Base-by-base conservation (phyloP, 169 alveolate species). In the Toxoplasma gondii region DNA sequence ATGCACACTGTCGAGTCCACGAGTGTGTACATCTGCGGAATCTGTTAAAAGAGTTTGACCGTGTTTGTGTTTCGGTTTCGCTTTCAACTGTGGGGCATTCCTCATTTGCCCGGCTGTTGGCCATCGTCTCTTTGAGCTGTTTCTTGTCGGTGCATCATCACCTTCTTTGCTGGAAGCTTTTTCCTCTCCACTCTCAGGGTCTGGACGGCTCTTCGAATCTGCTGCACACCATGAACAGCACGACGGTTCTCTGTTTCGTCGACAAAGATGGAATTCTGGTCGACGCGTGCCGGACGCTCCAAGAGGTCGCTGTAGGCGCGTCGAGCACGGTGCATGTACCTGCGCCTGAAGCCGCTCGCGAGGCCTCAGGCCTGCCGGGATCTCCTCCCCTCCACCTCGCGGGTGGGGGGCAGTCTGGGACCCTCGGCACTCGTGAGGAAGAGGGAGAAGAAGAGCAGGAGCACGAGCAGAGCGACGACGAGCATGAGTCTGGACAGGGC, bases 141-240 rank as follows among this genome's bases (percentile, higher is more conserved):
- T 49, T 49, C 58, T 49, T 49, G 58, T n/a, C n/a, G n/a, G n/a
- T n/a, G n/a, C n/a, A n/a, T n/a, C n/a, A n/a, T n/a, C n/a, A n/a
- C n/a, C n/a, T n/a, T n/a, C n/a, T n/a, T n/a, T n/a, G n/a, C n/a
- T n/a, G n/a, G n/a, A n/a, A n/a, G n/a, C n/a, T n/a, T n/a, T n/a
- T n/a, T 12, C 58, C 12, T 49, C 12, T 49, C 58, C 58, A 49
- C 36, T 17, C 41, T 19, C 88, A 84, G 74, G 91, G 91, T 10
- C 91, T 84, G n/a, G 91, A 84, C 91, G 91, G 91, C 24, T 38
- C 67, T 12, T 84, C 91, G n/a, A 91, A 91, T 31, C 64, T 78
- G 34, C 88, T 88, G 92, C 95, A 93, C 86, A 74, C 87, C 69
- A n/a, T 93, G 64, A 87, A 84, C 86, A 45, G 90, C 70, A 93